Percentiles rank a stretch among this genome's conserved stretches.
Evolutionary conservation across 164 flowering plant genomes (phyloP).

Genomic region (Platanus orientalis): DNA sequence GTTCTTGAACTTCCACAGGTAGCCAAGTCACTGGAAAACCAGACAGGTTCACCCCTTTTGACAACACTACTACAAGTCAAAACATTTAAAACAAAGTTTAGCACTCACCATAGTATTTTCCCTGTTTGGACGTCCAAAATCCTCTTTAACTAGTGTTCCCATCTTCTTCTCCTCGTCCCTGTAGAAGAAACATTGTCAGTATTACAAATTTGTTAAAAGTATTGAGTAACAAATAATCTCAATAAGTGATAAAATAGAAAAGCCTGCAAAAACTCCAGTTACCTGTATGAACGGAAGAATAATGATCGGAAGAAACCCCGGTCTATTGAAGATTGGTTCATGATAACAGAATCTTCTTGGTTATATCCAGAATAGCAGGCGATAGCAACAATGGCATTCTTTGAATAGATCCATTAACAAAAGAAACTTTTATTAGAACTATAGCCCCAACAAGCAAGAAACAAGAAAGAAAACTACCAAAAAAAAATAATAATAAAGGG

Average conservation of each 20-base stretch:
- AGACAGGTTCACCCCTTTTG: no score
- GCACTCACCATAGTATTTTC: conserved; percentile 76
- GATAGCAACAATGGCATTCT: conserved; percentile 97
- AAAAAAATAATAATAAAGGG: background rate
- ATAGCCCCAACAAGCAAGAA: background rate
- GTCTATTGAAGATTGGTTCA: conserved; percentile 99
- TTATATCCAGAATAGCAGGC: conserved; percentile 96
- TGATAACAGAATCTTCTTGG: conserved; percentile 97
- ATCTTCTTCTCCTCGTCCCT: conserved; percentile 87
- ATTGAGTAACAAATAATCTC: background rate
- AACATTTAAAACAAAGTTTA: background rate
- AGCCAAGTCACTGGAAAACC: no score
- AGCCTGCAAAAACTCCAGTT: background rate
- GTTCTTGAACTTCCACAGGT: no score
- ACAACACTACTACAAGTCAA: no score
- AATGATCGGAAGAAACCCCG: conserved; percentile 95
- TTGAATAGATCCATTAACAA: conserved; percentile 8
- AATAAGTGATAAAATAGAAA: background rate
- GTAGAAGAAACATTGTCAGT: conserved; percentile 2
- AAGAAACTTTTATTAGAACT: background rate
- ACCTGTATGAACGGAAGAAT: conserved; percentile 94
- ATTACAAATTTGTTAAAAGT: background rate
- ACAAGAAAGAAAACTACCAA: background rate
- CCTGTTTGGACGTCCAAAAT: conserved; percentile 94
- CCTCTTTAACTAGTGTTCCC: conserved; percentile 99